These are phyloP conservation scores for Croton laevigatus DNA, from an alignment of 441 rosid species.

Conservation along the genomic window DNA sequence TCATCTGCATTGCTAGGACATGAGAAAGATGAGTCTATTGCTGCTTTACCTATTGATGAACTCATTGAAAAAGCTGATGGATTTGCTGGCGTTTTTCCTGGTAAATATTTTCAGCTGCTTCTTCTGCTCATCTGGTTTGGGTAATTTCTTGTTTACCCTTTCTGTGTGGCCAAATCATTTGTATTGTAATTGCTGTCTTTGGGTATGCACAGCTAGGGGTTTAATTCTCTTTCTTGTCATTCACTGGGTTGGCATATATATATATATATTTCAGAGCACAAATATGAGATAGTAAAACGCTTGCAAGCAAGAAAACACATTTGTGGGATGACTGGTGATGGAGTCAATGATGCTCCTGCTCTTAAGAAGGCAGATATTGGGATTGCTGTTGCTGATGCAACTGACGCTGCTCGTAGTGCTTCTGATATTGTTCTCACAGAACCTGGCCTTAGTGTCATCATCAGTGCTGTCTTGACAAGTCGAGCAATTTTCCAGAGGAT, in stretches of 20 bases:
- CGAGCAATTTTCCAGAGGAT: conserved; percentile 96
- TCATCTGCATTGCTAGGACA: conserved; percentile 91
- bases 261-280: conserved; percentile 80
- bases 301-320: conserved; percentile 95
- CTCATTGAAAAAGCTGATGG: conserved; percentile 98
- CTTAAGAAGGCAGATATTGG: conserved; percentile 99
- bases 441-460: conserved; percentile 97
- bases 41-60: conserved; percentile 79
- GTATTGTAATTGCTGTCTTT: background rate
- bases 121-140: background rate
- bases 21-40: conserved; percentile 81
- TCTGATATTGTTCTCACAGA: conserved; percentile 96
- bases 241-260: conserved; percentile 7
- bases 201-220: background rate
- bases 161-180: background rate
- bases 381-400: conserved; percentile 99
- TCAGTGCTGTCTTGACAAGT: conserved; percentile 96
- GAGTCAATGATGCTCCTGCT: conserved; percentile 99
- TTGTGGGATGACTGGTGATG: conserved; percentile 99
- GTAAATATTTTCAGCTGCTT: conserved; percentile 36
- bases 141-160: conserved; percentile 1
- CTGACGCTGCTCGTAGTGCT: conserved; percentile 98
- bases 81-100: conserved; percentile 99
- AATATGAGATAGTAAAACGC: conserved; percentile 91
- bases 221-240: conserved; percentile 6